Base-by-base conservation (phyloP, 129 eudicot species). In the Flaveria robusta region DNA sequence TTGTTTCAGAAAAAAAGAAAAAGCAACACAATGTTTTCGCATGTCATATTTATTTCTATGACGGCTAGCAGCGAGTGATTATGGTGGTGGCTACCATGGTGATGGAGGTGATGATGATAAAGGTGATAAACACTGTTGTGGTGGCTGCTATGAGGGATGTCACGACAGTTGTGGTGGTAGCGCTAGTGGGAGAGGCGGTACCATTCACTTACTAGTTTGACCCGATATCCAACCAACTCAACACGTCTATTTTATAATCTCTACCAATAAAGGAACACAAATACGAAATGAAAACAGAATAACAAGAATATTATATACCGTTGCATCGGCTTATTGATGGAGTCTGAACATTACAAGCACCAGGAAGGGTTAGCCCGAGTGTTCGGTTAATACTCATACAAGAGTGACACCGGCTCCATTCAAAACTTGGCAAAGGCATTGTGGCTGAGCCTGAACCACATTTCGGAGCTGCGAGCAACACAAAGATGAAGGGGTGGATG, bases 401-500 rank as follows among this genome's bases (percentile, higher is more conserved):
- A 88, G 74, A 11, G 81, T 50, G 68, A 87, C 79, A 19, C 84
- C 86, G 10, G 77, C 79, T 22, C 84, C 84, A 3, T 66, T 86
- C 3, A 90, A 68, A 5, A 81, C 79, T 3, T 77, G 62, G 45
- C 96, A 90, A 58, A 90, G 91, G 79, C 93, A 90, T 47, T 83
- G 88, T 2, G 96, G 96, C 60, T 86, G 90, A 52, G 90, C 26
- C 58, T 75, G 88, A 68, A 83, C 92, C 11, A 92, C 83, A 67
- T 47, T 87, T 26, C 77, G 74, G 19, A 93, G 93, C 65, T 81
- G 83, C 1, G 88, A 80, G 88, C 98, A 93, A 72, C 98, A 93
- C 0, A 89, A 80, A 42, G 98, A 72, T 23, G 98, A 73, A 13
- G 98, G 98, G 3, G 86, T 83, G 6, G 98, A 85, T 62, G 91